phyloP scores from a whole-genome alignment of 352 stramenopile species.

The Thalassiosira mediterranea region DNA sequence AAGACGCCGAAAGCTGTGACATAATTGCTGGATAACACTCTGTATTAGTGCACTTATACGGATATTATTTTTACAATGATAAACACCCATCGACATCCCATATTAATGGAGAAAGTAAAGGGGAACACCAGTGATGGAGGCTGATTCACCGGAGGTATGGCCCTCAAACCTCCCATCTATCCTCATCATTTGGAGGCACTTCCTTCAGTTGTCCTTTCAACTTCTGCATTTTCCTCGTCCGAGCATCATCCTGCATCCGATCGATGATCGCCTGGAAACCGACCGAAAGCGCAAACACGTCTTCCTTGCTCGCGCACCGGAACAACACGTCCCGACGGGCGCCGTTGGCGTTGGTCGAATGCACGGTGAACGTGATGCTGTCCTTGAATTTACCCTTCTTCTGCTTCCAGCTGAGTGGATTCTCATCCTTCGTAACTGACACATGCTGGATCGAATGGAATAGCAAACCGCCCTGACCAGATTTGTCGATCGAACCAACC shows the following conservation, averaged over 20 bases:
- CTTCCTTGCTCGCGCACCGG: slow-evolving; percentile 61
- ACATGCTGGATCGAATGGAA: slow-evolving; percentile 54
- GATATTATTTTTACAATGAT: too few species aligned
- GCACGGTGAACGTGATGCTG: slow-evolving; percentile 60
- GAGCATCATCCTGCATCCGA: slow-evolving; percentile 30
- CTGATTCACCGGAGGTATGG: too few species aligned
- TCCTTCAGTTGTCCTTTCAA: background rate
- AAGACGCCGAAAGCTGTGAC: too few species aligned
- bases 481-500: slow-evolving; percentile 60
- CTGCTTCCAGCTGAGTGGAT: slow-evolving; percentile 63
- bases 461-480: slow-evolving; percentile 67
- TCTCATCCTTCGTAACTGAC: slow-evolving; percentile 49
- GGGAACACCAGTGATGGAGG: too few species aligned
- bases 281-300: slow-evolving; percentile 41
- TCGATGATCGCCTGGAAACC: slow-evolving; percentile 51
- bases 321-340: slow-evolving; percentile 59
- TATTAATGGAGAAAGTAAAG: too few species aligned
- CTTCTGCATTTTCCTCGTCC: background rate
- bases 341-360: slow-evolving; percentile 48
- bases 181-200: background rate
- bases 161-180: slow-evolving; percentile 27
- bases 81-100: too few species aligned
- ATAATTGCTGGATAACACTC: too few species aligned
- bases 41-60: too few species aligned
- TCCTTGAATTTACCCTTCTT: slow-evolving; percentile 64